These are phyloP conservation scores for Rutstroemia sp. DNA, from an alignment of 2,329 filamentous ascomycete species.

Conservation along the genomic window DNA sequence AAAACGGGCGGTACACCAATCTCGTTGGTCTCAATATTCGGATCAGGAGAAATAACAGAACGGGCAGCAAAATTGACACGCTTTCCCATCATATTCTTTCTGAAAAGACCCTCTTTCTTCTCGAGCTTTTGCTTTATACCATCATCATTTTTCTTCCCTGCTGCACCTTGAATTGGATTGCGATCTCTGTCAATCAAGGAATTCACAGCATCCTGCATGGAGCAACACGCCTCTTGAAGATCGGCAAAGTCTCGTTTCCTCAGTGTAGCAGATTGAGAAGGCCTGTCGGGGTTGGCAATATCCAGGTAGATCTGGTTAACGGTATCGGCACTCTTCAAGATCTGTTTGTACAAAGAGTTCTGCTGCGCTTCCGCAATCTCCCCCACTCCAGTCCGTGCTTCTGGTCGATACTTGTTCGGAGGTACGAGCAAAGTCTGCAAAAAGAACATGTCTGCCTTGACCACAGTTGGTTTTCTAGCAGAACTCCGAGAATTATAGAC, in stretches of 20 bases:
- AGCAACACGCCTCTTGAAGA: conserved; percentile 73
- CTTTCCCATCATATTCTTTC: conserved; percentile 99
- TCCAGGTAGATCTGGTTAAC: conserved; percentile 70
- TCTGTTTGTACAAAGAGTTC: conserved; percentile 80
- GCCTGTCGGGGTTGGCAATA: conserved; percentile 34
- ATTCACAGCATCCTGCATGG: conserved; percentile 85
- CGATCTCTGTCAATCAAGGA: conserved; percentile 85
- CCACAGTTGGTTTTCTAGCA: conserved; percentile 46
- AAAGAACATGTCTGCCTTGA: conserved; percentile 92
- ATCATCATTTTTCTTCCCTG: conserved; percentile 73
- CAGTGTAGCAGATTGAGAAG: conserved; percentile 16
- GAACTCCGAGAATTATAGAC: conserved; percentile 67
- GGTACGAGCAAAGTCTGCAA: conserved; percentile 79
- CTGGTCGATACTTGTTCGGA: conserved; percentile 85
- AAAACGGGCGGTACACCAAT: conserved; percentile 98
- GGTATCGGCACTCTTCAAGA: conserved; percentile 66
- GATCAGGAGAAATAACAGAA: conserved; percentile 96
- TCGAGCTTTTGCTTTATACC: conserved; percentile 97
- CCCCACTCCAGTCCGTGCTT: conserved; percentile 71
- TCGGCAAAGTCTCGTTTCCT: conserved; percentile 61
- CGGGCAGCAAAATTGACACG: conserved; percentile 89
- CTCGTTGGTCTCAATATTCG: conserved; percentile 98
- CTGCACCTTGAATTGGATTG: conserved; percentile 72
- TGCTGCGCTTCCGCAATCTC: conserved; percentile 83
- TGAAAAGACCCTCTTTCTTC: conserved; percentile 97